Evolutionary conservation across 2,329 filamentous ascomycete species (phyloP).

Genomic region (Zymoseptoria pseudotritici): DNA sequence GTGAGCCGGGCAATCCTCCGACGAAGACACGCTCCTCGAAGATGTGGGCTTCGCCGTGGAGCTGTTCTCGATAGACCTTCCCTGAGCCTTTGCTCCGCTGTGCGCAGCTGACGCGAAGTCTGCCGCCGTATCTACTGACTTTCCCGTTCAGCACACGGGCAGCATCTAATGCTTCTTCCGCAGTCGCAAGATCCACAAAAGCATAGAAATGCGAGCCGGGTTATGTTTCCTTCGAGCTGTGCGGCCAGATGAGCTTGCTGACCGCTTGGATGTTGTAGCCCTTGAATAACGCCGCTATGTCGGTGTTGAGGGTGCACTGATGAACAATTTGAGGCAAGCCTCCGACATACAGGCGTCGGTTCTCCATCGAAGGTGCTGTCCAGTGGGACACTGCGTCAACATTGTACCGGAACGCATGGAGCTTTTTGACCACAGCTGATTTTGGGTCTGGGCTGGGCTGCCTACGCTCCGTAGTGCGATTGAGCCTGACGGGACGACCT

Average conservation of each 20-base stretch:
- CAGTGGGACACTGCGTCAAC: constrained; percentile 24
- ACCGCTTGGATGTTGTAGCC: constrained; percentile 40
- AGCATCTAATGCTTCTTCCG: constrained; percentile 21
- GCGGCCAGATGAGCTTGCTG: constrained; percentile 36
- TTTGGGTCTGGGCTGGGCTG: neutral
- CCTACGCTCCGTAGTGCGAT: constrained; percentile 26
- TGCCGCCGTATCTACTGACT: constrained; percentile 13
- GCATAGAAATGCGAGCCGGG: constrained; percentile 22
- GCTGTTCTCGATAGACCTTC: constrained; percentile 1
- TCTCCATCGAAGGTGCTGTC: constrained; percentile 27
- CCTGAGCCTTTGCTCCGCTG: constrained; percentile 5
- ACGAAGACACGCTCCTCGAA: constrained; percentile 20
- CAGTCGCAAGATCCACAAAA: constrained; percentile 24
- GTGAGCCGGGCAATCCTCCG: constrained; percentile 40
- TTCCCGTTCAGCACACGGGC: constrained; percentile 21
- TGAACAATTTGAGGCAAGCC: constrained; percentile 39
- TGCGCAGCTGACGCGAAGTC: constrained; percentile 16
- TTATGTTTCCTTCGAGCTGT: constrained; percentile 3
- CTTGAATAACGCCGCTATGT: constrained; percentile 39
- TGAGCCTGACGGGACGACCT: constrained; percentile 55
- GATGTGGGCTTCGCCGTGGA: neutral
- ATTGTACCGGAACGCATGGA: constrained; percentile 31
- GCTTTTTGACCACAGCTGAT: constrained; percentile 1
- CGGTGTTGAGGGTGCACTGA: constrained; percentile 35
- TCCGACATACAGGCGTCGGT: constrained; percentile 38